A percentile compares a stretch with the other conserved stretches of the same genome.
phyloP scores from a whole-genome alignment of 768 basidiomycete species.

The Suillus sp. region DNA sequence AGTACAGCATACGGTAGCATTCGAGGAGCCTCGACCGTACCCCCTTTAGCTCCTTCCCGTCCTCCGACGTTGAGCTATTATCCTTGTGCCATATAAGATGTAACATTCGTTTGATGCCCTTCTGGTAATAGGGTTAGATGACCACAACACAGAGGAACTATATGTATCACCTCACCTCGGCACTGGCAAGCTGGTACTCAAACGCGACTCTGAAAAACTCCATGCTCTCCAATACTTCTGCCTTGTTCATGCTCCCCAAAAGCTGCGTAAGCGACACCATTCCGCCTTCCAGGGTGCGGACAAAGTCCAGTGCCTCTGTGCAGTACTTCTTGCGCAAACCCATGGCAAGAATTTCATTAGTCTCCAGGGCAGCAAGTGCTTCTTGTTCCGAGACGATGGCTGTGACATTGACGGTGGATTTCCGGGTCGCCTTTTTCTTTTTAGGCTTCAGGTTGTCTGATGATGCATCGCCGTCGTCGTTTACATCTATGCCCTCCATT shows the following conservation, averaged over 20 bases:
- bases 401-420: constrained; percentile 72
- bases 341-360: constrained; percentile 63
- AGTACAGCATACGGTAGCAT: constrained; percentile 85
- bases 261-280: constrained; percentile 75
- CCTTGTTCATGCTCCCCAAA: constrained; percentile 83
- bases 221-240: constrained; percentile 82
- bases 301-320: constrained; percentile 82
- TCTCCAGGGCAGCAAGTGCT: constrained; percentile 67
- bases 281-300: constrained; percentile 64
- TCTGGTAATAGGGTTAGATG: constrained; percentile 41
- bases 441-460: constrained; percentile 40
- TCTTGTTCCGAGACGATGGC: constrained; percentile 71
- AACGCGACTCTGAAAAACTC: constrained; percentile 86
- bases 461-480: constrained; percentile 42
- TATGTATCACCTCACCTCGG: constrained; percentile 65
- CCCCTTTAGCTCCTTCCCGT: constrained; percentile 81
- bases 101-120: constrained; percentile 93
- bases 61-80: constrained; percentile 76
- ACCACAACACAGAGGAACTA: background rate
- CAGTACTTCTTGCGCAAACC: constrained; percentile 85
- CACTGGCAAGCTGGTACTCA: constrained; percentile 78
- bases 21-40: constrained; percentile 86
- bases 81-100: constrained; percentile 98
- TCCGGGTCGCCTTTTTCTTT: constrained; percentile 56
- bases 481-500: constrained; percentile 34